Conservation (phyloP, 306 rosid species). For the Lathyrus aphaca region DNA sequence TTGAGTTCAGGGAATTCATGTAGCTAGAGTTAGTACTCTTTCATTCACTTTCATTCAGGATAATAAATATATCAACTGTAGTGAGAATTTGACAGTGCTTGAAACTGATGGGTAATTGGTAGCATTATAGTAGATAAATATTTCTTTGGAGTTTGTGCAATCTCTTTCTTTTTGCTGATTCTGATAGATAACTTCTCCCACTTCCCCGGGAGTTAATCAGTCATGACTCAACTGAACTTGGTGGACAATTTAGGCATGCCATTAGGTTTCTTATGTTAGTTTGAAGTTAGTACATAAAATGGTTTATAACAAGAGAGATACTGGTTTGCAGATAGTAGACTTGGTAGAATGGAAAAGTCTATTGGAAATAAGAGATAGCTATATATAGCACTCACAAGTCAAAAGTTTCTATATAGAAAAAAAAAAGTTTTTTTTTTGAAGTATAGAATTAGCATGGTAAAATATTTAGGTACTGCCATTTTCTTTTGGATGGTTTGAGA, state of each 20-base stretch:
- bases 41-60: slow-evolving; percentile 30
- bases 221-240: slow-evolving; percentile 4
- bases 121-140: slow-evolving; percentile 12
- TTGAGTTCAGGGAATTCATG: slow-evolving; percentile 40
- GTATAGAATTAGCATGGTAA: too few species aligned
- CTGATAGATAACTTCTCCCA: slow-evolving; percentile 28
- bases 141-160: slow-evolving; percentile 44
- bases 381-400: too few species aligned
- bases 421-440: too few species aligned
- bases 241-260: slow-evolving; percentile 1
- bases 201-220: slow-evolving; percentile 39
- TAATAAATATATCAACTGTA: slow-evolving; percentile 28
- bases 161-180: not conserved
- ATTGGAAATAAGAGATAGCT: too few species aligned
- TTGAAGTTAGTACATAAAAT: too few species aligned
- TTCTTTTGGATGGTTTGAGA: too few species aligned
- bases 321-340: not conserved
- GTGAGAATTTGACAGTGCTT: slow-evolving; percentile 35
- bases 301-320: not conserved
- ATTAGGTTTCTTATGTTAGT: not conserved
- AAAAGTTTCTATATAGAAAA: too few species aligned
- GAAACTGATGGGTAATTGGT: slow-evolving; percentile 31
- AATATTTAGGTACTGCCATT: too few species aligned
- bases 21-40: slow-evolving; percentile 3
- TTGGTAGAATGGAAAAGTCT: too few species aligned